Evolutionary conservation across 208 protist genomes (phyloP).

Genomic region (Tritrichomonas foetus): DNA sequence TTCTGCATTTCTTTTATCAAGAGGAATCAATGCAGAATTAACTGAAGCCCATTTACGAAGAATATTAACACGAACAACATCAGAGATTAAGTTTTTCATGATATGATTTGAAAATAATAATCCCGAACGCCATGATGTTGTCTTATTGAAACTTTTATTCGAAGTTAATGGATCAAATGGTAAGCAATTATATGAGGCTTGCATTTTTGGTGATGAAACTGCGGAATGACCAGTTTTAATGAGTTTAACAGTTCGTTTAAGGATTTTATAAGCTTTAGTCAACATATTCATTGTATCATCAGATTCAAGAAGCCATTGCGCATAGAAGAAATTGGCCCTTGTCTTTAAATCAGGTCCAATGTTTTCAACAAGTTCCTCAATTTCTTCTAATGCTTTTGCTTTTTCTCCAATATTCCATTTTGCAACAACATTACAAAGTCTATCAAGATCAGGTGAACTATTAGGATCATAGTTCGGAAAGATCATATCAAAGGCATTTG

Average conservation of each 20-base stretch:
- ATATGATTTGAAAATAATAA: background rate
- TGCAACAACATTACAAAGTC: background rate
- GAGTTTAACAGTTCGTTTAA: background rate
- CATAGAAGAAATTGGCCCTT: background rate
- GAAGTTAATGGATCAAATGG: no score
- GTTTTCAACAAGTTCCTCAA: background rate
- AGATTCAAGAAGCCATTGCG: background rate
- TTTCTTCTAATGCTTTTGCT: background rate
- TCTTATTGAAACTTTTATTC: background rate
- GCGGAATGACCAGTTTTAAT: no score
- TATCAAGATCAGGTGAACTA: background rate
- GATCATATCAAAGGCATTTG: conserved; percentile 24
- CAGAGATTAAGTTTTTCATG: background rate
- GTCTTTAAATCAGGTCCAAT: background rate
- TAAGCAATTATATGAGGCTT: no score
- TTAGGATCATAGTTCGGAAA: background rate
- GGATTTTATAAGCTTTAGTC: background rate
- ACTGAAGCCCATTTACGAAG: conserved; percentile 4
- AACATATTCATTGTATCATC: background rate
- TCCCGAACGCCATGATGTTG: background rate
- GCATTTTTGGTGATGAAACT: no score
- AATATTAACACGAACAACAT: background rate
- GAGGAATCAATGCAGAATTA: background rate
- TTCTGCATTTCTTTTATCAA: background rate
- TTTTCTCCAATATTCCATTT: background rate